Percentiles rank a stretch among this genome's conserved stretches.
phyloP scores from a whole-genome alignment of 2,329 filamentous ascomycete genomes.

The Calycina herbarum region DNA sequence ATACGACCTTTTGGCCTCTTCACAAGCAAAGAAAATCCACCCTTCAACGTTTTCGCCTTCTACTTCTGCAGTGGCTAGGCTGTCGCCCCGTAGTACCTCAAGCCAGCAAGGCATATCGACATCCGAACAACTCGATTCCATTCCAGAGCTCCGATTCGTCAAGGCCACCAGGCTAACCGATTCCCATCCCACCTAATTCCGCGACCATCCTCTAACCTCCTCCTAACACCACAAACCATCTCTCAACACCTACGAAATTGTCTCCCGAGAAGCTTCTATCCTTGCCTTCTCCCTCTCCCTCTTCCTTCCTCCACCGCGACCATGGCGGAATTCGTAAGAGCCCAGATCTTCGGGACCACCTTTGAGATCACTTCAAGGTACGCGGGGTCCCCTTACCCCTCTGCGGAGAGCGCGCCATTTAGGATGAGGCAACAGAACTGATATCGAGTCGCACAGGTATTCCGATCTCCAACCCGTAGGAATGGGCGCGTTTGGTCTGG shows the following conservation, averaged over 20 bases:
- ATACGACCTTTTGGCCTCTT: too few species aligned
- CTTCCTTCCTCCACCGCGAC: constrained; percentile 34
- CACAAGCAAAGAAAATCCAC: background rate
- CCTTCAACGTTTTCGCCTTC: background rate
- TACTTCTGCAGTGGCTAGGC: background rate
- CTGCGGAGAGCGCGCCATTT: constrained; percentile 6
- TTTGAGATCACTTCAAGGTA: constrained; percentile 99
- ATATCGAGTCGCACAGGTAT: constrained; percentile 61
- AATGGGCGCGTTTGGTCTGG: constrained; percentile 98
- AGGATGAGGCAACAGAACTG: constrained; percentile 14
- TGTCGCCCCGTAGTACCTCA: background rate
- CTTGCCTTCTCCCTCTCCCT: background rate
- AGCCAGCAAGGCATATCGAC: background rate
- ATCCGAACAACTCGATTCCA: constrained; percentile 1
- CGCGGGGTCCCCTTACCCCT: constrained; percentile 27
- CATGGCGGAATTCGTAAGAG: constrained; percentile 99
- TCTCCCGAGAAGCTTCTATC: background rate
- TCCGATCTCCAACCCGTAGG: constrained; percentile 97
- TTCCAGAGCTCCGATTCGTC: background rate
- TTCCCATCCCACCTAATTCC: constrained; percentile 8
- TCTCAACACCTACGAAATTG: background rate
- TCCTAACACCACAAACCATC: background rate
- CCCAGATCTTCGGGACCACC: constrained; percentile 98
- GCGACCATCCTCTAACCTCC: background rate
- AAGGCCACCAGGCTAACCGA: background rate